Percentiles rank a stretch among this genome's conserved stretches.
Evolutionary conservation across 2,329 filamentous ascomycete genomes (phyloP).

Genomic region (Botrytis paeoniae): DNA sequence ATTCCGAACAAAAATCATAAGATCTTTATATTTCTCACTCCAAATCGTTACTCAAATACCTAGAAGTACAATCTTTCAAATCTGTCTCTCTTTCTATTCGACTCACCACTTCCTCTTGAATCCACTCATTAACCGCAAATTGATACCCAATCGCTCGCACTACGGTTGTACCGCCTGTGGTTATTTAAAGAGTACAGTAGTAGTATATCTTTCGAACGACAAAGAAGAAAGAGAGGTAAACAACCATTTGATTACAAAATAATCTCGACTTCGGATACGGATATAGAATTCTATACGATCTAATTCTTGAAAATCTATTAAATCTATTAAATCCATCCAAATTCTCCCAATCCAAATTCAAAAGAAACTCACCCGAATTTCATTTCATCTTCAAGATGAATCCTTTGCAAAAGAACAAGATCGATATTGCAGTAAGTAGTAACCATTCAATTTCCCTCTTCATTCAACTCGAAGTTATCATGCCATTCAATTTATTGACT

Average conservation of each 20-base stretch:
- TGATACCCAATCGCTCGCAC: not conserved
- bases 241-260: not conserved
- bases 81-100: conserved; percentile 6
- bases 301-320: not conserved
- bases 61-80: not conserved
- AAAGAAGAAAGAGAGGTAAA: conserved; percentile 12
- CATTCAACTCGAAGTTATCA: not conserved
- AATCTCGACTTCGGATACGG: not conserved
- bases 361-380: not conserved
- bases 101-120: not conserved
- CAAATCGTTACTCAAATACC: not conserved
- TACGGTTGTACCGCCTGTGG: not conserved
- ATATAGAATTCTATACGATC: not conserved
- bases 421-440: conserved; percentile 83
- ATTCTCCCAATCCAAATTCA: not conserved
- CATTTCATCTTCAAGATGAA: conserved; percentile 63
- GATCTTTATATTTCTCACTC: not conserved
- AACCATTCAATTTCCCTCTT: not conserved
- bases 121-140: conserved; percentile 5
- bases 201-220: not conserved
- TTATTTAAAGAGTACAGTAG: conserved; percentile 3
- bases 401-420: conserved; percentile 96
- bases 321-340: not conserved
- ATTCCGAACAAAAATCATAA: not conserved
- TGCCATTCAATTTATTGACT: conserved; percentile 4